Conservation (phyloP, 2,329 filamentous ascomycete genomes). For the Hymenoscyphus fraxineus region DNA sequence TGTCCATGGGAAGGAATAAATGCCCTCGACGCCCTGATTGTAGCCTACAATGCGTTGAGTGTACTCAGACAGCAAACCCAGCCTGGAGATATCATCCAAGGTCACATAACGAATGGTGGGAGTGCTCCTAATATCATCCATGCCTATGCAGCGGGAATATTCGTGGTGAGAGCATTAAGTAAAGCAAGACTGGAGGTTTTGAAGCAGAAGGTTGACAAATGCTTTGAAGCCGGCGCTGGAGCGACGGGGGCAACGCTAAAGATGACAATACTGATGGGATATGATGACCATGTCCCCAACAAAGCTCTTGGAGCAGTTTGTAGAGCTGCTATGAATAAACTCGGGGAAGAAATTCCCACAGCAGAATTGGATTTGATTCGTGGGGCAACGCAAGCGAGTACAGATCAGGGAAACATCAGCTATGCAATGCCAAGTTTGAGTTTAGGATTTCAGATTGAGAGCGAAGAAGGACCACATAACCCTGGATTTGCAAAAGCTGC, state of each 20-base stretch:
- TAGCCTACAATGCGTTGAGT: slow-evolving; percentile 34
- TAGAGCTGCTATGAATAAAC: slow-evolving; percentile 14
- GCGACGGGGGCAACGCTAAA: slow-evolving; percentile 4
- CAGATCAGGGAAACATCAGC: slow-evolving; percentile 57
- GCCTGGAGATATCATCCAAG: slow-evolving; percentile 32
- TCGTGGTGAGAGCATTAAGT: slow-evolving; percentile 4
- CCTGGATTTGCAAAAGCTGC: slow-evolving; percentile 40
- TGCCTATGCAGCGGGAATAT: slow-evolving; percentile 6
- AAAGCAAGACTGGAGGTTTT: not conserved
- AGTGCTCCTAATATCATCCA: slow-evolving; percentile 36
- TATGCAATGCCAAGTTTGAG: slow-evolving; percentile 54
- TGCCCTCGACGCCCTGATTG: slow-evolving; percentile 37
- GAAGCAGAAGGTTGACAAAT: slow-evolving; percentile 2
- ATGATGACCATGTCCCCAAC: slow-evolving; percentile 8
- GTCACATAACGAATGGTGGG: slow-evolving; percentile 33
- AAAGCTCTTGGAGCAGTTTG: not conserved
- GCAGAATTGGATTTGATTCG: slow-evolving; percentile 41
- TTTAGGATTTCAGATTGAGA: slow-evolving; percentile 49
- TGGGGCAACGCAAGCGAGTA: slow-evolving; percentile 49
- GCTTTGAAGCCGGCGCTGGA: slow-evolving; percentile 4
- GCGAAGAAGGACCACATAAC: slow-evolving; percentile 48
- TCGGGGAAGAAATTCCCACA: slow-evolving; percentile 36
- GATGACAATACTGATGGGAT: not conserved
- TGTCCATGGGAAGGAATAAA: slow-evolving; percentile 38
- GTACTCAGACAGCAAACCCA: slow-evolving; percentile 30